These are phyloP conservation scores for Agastache rugosa DNA, from an alignment of 257 asterid species.

Conservation along the genomic window DNA sequence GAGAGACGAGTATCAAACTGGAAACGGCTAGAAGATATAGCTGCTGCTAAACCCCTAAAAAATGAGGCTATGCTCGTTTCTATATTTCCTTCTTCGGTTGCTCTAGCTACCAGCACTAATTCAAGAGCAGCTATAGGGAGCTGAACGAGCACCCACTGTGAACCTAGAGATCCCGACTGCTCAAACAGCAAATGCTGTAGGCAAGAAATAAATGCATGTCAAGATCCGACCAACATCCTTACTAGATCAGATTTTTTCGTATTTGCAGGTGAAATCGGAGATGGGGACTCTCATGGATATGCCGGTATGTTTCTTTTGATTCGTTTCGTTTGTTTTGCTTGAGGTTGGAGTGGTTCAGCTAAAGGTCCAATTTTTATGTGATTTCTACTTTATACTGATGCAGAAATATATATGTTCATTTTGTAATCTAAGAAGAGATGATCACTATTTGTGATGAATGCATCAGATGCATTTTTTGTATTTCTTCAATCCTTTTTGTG, in stretches of 20 bases:
- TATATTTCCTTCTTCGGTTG: constrained; percentile 55
- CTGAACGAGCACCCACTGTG: constrained; percentile 18
- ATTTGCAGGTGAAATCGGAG: constrained; percentile 28
- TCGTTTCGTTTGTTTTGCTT: constrained; percentile 31
- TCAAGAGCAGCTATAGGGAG: constrained; percentile 43
- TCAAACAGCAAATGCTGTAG: constrained; percentile 11
- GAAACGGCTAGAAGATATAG: constrained; percentile 57
- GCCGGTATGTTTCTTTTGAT: constrained; percentile 34
- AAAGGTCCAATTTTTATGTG: constrained; percentile 25
- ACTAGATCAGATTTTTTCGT: constrained; percentile 24
- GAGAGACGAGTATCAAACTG: constrained; percentile 55
- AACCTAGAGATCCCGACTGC: neutral
- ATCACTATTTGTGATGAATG: constrained; percentile 32
- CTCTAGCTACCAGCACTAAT: constrained; percentile 45
- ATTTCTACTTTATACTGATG: constrained; percentile 29
- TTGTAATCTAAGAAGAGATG: constrained; percentile 28
- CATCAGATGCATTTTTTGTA: constrained; percentile 27
- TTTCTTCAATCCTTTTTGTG: neutral
- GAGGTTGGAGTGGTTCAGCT: constrained; percentile 32
- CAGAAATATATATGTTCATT: constrained; percentile 12
- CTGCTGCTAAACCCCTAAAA: constrained; percentile 44
- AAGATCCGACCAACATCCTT: constrained; percentile 4
- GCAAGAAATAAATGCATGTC: neutral
- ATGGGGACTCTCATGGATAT: constrained; percentile 37
- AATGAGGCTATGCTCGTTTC: constrained; percentile 55